Evolutionary conservation across 202 grass and related monocot species (phyloP).

Genomic region (Setaria viridis): DNA sequence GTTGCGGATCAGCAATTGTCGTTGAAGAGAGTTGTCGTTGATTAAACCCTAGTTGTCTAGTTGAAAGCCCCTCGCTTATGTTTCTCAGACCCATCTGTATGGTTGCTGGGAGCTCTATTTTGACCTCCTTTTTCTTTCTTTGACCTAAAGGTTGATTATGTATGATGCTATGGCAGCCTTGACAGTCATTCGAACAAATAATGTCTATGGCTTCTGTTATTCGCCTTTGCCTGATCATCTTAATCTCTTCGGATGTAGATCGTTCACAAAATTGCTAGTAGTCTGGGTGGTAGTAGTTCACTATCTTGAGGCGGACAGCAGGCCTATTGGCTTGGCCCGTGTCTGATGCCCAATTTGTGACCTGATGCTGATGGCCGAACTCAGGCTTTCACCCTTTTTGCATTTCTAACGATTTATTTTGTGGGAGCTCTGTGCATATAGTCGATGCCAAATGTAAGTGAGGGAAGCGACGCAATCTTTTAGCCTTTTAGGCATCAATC

Average conservation of each 20-base stretch:
- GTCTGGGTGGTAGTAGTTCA: too few relatives aligned
- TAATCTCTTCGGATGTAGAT: neutral
- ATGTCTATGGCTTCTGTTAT: slow-evolving; percentile 44
- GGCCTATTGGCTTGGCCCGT: too few relatives aligned
- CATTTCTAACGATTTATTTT: too few relatives aligned
- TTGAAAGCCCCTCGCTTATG: slow-evolving; percentile 49
- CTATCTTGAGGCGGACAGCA: too few relatives aligned
- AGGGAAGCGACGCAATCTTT: too few relatives aligned
- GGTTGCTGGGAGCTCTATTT: slow-evolving; percentile 45
- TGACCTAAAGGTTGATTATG: slow-evolving; percentile 32
- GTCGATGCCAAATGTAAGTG: too few relatives aligned
- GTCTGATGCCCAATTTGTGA: too few relatives aligned
- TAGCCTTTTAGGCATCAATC: too few relatives aligned
- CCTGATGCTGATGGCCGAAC: too few relatives aligned
- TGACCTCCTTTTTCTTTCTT: slow-evolving; percentile 8
- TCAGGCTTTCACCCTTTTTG: too few relatives aligned
- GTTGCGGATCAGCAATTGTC: slow-evolving; percentile 60
- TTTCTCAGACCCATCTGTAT: slow-evolving; percentile 54
- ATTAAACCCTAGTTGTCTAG: slow-evolving; percentile 52
- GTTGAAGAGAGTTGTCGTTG: slow-evolving; percentile 50
- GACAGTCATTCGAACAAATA: slow-evolving; percentile 55
- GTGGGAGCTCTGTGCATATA: too few relatives aligned
- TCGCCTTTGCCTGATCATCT: neutral
- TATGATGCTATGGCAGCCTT: slow-evolving; percentile 54
- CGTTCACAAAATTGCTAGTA: neutral